These are phyloP conservation scores for Botryosphaeria dothidea DNA, from an alignment of 2,329 filamentous ascomycete genomes.

Conservation along the genomic window DNA sequence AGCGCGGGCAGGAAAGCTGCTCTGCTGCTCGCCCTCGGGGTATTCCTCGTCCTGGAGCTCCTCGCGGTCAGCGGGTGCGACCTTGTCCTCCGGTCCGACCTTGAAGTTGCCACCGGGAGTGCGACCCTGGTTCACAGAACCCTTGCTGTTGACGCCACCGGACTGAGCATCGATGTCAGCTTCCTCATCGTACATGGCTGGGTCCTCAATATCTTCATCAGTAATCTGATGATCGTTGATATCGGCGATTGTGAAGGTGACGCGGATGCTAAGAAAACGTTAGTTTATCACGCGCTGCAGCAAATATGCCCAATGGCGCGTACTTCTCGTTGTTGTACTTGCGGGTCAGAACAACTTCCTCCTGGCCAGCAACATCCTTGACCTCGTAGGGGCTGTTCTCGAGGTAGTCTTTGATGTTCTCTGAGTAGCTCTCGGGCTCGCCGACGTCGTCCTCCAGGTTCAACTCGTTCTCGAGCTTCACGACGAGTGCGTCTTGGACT, in stretches of 20 bases:
- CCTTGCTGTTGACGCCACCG: conserved; percentile 59
- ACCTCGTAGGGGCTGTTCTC: conserved; percentile 80
- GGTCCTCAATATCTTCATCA: conserved; percentile 59
- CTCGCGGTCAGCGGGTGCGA: conserved; percentile 59
- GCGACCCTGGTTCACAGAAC: conserved; percentile 55
- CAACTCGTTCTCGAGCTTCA: conserved; percentile 84
- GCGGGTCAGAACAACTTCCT: conserved; percentile 83
- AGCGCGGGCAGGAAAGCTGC: conserved; percentile 76
- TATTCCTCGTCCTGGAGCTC: conserved; percentile 57
- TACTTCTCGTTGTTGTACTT: conserved; percentile 87
- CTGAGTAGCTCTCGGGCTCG: conserved; percentile 67
- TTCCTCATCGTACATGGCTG: conserved; percentile 58
- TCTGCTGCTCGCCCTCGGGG: conserved; percentile 53
- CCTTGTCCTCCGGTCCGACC: conserved; percentile 57
- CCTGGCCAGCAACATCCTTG: conserved; percentile 77
- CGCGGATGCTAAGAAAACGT: conserved; percentile 61
- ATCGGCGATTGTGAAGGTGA: conserved; percentile 83
- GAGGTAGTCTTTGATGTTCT: conserved; percentile 83
- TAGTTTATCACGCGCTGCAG: neutral
- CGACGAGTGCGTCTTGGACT: conserved; percentile 74
- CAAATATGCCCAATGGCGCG: conserved; percentile 41
- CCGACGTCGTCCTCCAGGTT: conserved; percentile 46
- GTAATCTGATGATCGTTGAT: conserved; percentile 55
- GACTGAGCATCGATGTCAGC: conserved; percentile 50
- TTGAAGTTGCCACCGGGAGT: conserved; percentile 54